Evolutionary conservation across 1,284 basidiomycete genomes (phyloP).

Genomic region (Trametes pubescens): DNA sequence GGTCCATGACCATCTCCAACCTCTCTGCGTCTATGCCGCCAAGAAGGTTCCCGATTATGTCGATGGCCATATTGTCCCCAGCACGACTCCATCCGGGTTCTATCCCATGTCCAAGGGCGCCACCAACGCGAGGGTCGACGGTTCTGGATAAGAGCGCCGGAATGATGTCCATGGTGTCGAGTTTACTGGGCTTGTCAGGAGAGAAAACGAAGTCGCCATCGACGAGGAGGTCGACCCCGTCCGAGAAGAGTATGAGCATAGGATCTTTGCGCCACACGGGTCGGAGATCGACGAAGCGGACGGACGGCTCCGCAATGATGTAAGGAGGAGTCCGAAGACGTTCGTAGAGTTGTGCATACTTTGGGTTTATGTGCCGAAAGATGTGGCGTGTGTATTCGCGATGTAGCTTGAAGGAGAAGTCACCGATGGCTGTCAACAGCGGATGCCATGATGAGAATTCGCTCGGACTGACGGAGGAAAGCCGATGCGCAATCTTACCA

Average conservation of each 20-base stretch:
- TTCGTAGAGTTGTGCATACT: not conserved
- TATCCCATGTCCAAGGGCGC: conserved; percentile 12
- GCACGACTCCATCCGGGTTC: conserved; percentile 6
- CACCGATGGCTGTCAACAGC: conserved; percentile 11
- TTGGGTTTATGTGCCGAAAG: conserved; percentile 5
- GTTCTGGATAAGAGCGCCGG: conserved; percentile 5
- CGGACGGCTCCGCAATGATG: conserved; percentile 14
- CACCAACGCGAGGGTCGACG: conserved; percentile 5
- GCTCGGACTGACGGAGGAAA: not conserved
- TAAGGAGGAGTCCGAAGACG: conserved; percentile 16
- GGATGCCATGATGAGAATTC: too few relatives aligned
- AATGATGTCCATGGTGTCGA: conserved; percentile 13
- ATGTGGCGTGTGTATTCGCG: conserved; percentile 8
- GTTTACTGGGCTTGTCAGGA: not conserved
- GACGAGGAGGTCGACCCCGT: conserved; percentile 19
- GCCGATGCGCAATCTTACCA: not conserved
- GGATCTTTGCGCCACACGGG: not conserved
- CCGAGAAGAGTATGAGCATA: conserved; percentile 15
- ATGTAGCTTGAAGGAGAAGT: conserved; percentile 9
- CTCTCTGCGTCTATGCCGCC: not conserved
- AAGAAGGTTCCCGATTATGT: conserved; percentile 18
- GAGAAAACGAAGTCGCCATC: conserved; percentile 15
- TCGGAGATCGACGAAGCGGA: conserved; percentile 15
- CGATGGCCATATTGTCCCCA: conserved; percentile 11
- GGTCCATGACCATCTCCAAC: conserved; percentile 11